Evolutionary conservation across 2,329 filamentous ascomycete genomes (phyloP), one percentile per base, ranked within the genome.

Genomic region (Ceratocystis harringtonii): DNA sequence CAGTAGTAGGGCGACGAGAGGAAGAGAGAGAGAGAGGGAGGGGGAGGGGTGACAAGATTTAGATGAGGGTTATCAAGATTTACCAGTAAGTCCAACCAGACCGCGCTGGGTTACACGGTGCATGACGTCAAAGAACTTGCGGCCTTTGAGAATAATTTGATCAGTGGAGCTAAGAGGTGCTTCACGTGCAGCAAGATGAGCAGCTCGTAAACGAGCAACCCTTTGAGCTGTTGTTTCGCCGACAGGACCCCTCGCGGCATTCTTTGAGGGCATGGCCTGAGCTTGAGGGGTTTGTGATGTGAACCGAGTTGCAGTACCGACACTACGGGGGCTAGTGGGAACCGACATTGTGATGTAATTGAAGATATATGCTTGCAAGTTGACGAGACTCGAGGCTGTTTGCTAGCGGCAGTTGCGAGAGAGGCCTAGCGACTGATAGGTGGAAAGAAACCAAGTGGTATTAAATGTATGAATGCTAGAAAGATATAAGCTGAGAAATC

Each of bases 271-370:
- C 73, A 88, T 88, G 70, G 84, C 83, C 69, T 81, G 81, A 70
- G 87, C 88, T 76, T 90, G 88, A 63, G 77, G 77, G 67, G 77
- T 76, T 66, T 76, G 78, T 65, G 77, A 78, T 44, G 77, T 78
- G 73, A 78, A 94, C 73, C 88, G 86, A 71, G 89, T 94, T 70
- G 89, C 89, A 74, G 92, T 89, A 71, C 83, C 84, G 73, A 88
- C 85, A 76, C 84, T 89, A 73, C 87, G 86, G 68, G 87, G 81
- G 69, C 77, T 78, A 57, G 78, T 75, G 70, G 74, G 74, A 43
- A 75, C 75, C 66, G 75, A 74, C 77, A 78, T 79, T 70, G 67
- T 67, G 48, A 30, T 48, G 25, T 12, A 58, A 36, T 19, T 17
- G 30, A 8, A 30, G 43, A 17, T 30, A 32, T 52, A 30, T 22